Conservation (phyloP, 169 alveolate genomes). For the Plasmodium gallinaceum region DNA sequence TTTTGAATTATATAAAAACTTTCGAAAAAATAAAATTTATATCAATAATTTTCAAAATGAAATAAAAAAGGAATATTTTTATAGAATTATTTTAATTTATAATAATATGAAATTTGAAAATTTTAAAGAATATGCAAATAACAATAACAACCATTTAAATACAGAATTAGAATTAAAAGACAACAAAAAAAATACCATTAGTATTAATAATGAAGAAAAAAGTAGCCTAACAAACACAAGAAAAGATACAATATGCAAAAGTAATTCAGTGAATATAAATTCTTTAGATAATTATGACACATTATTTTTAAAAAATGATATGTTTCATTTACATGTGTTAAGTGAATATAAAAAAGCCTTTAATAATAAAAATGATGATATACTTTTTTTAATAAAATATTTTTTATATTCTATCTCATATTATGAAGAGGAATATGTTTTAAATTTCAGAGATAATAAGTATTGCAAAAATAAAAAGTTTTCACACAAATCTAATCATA, state of each 20-base stretch:
- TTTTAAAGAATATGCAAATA: background rate
- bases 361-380: conserved; percentile 1
- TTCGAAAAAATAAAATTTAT: conserved; percentile 64
- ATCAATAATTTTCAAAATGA: conserved; percentile 33
- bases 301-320: conserved; percentile 46
- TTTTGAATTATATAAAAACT: conserved; percentile 66
- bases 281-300: conserved; percentile 29
- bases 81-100: conserved; percentile 47
- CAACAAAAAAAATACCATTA: background rate
- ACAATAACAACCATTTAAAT: background rate
- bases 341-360: conserved; percentile 37
- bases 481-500: conserved; percentile 76
- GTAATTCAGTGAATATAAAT: background rate
- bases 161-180: background rate
- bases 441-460: conserved; percentile 71
- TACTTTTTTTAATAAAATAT: conserved; percentile 33
- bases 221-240: background rate
- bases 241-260: background rate
- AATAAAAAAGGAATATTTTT: conserved; percentile 65
- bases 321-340: conserved; percentile 32
- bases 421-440: conserved; percentile 45
- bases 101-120: conserved; percentile 27
- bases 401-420: conserved; percentile 45
- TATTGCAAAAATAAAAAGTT: conserved; percentile 64
- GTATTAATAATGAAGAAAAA: background rate